Evolutionary conservation across 2,329 filamentous ascomycete genomes (phyloP), one percentile per base, ranked within the genome.

Genomic region (Diaporthe amygdali): DNA sequence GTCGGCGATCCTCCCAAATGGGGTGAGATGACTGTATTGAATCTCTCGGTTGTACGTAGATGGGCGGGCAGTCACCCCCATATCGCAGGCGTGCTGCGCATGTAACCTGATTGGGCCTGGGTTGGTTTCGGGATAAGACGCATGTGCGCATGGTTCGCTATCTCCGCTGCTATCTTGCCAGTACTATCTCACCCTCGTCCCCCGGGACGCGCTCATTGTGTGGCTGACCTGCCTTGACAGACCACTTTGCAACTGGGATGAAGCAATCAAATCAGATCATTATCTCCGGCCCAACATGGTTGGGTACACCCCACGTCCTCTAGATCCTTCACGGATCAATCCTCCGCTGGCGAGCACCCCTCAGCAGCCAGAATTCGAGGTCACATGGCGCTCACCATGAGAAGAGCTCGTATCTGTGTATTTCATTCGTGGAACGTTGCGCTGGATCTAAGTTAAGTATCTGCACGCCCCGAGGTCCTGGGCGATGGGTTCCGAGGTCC

Each of bases 391-490:
- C 51, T 68, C 30, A 32, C 39, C 20, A 34, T 56, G 22, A 46
- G 27, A 47, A 46, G 64, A 51, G 20, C 55, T 52, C 34, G 46
- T 22, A 8, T 39, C 30, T 41, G 14, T 27, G 46, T 27, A 37
- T 52, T 12, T 15, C 25, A 39, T 51, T 54, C 32, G 44, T 51
- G 49, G 37, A 34, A 55, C 27, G 27, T 34, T 64, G 59, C 30
- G 15, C 37, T 49, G 10, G 34, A 49, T 46, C 49, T 64, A 56
- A 44, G 44, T 71, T 72, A 55, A 67, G 70, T 56, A 49, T 32
- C 30, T 51, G 54, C 71, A 64, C 34, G 68, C 63, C 71, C 71
- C 71, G 20, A 71, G 14, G 22, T 44, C 37, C 27, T 70, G 66
- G 37, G 30, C 32, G 46, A 61, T 32, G 15, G 30, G 61, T 22